Evolutionary conservation across 2,329 filamentous ascomycete species (phyloP), one percentile per base, ranked within the genome.

Genomic region (Neopestalotiopsis rosae): DNA sequence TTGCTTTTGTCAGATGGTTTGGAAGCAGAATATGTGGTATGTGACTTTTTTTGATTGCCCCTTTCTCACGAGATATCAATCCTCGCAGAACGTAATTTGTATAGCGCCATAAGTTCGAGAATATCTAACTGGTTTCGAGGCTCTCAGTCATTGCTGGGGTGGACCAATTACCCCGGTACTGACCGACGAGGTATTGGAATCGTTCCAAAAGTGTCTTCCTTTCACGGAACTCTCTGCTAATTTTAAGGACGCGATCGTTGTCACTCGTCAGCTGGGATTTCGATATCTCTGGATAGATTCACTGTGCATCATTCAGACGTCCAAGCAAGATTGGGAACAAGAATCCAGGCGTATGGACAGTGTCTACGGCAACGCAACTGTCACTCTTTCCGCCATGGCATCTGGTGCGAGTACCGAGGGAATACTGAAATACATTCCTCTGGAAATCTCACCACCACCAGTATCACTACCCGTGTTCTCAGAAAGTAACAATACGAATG

Each of bases 281-380:
- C 28, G 12, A 4, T 73, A 70, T 65, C 68, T 72, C 20, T 70
- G 69, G 71, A 72, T 72, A 38, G 70, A 73, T 57, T 66, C 66
- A 4, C 61, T 72, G 2, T 71, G 71, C 45, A 72, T 73, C 30
- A 67, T 72, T 34, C 69, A 72, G 34, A 61, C 69, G 28, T 66
- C 65, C 4, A 30, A 34, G 9, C 28, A 65, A 24, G 71, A 73
- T 24, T 72, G 69, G 71, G 65, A 67, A 9, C 34, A 34, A 24
- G 70, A 72, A 49, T 69, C 69, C 20, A 65, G 61, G 3, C 68
- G 69, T n/a, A 72, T 71, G 71, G 65, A 40, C 3, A 65, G 68
- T 14, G 69, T 69, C 59, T 71, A 70, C 42, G 67, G 67, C 13
- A 71, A 69, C 17, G 68, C 69, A 4, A 32, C 32, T 9, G 12